Evolutionary conservation across 2,329 filamentous ascomycete genomes (phyloP), one percentile per base, ranked within the genome.

Genomic region (Neopestalotiopsis sp.): DNA sequence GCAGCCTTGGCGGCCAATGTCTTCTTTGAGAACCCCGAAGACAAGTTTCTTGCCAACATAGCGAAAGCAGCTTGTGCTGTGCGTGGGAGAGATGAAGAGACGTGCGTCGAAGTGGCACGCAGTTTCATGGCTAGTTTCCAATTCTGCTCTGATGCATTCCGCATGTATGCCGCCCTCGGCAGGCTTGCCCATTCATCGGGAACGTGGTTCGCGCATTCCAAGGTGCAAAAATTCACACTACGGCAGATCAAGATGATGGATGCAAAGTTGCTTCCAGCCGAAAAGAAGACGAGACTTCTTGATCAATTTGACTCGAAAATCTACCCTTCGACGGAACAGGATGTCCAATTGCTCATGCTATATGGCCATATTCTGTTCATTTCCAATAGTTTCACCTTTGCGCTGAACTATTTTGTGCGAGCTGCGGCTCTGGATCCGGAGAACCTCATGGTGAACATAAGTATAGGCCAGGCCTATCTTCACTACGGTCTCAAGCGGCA

Each of bases 231-330:
- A 78, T 97, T 93, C 77, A 90, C 98, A 75, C 85, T 98, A 69
- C 91, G 96, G 4, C 94, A 97, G 80, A 93, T 99, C 81, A 97
- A 97, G 79, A 90, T 90, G 3, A 93, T 97, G 83, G 96, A 99
- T 79, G 91, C 88, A 71, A 82, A 84, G 4, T 84, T 92, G n/a
- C 49, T 70, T 3, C 83, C 91, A 59, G 84, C 81, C 2, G 83
- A 84, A 2, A 84, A 87, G 77, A 78, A 28, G 74, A 78, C 58
- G 77, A 78, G 66, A 72, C 75, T 71, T 61, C 73, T 71, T 60
- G 71, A 73, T 4, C 70, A 61, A n/a, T 59, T 57, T 12, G 67
- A 70, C 30, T 76, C 81, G 3, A 80, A 80, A 59, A 74, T 78
- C 4, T 78, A 81, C 62, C 75, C 80, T 13, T 81, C 82, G 24